Evolutionary conservation across 2,329 filamentous ascomycete species (phyloP).

Genomic region (Alternaria burnsii): DNA sequence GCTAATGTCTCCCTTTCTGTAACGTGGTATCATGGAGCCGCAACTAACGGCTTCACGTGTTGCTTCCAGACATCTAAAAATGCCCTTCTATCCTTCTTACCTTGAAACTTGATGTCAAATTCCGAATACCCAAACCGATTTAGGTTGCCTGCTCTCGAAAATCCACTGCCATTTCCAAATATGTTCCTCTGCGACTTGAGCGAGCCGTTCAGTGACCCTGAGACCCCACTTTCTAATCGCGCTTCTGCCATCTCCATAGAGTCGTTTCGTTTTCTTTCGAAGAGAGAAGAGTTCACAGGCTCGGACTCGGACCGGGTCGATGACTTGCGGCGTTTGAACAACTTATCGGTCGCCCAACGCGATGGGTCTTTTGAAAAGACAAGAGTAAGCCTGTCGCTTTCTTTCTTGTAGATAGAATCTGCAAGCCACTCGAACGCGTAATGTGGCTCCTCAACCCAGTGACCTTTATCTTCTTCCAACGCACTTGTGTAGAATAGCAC

Average conservation of each 20-base stretch:
- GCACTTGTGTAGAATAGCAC: slow-evolving; percentile 45
- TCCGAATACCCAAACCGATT: slow-evolving; percentile 41
- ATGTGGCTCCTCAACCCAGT: slow-evolving; percentile 48
- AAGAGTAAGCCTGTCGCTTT: slow-evolving; percentile 34
- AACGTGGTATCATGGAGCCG: neutral
- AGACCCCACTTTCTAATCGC: slow-evolving; percentile 22
- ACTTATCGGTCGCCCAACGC: slow-evolving; percentile 37
- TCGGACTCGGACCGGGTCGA: slow-evolving; percentile 15
- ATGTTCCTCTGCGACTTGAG: slow-evolving; percentile 21
- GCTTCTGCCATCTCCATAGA: slow-evolving; percentile 18
- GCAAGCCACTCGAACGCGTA: slow-evolving; percentile 43
- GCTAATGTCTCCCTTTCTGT: neutral
- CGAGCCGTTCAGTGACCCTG: slow-evolving; percentile 21
- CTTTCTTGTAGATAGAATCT: slow-evolving; percentile 34
- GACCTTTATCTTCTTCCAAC: slow-evolving; percentile 38
- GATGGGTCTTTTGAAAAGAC: slow-evolving; percentile 41
- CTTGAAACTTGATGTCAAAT: slow-evolving; percentile 41
- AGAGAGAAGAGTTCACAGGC: slow-evolving; percentile 6
- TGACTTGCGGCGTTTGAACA: slow-evolving; percentile 35
- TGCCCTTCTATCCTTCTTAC: slow-evolving; percentile 34
- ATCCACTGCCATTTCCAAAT: slow-evolving; percentile 11
- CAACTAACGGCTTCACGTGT: slow-evolving; percentile 32
- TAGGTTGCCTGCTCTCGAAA: slow-evolving; percentile 17
- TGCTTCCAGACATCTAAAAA: slow-evolving; percentile 41
- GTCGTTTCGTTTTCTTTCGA: slow-evolving; percentile 15